Conservation (phyloP, 768 basidiomycete species). For the Boletus vinaceobasis region DNA sequence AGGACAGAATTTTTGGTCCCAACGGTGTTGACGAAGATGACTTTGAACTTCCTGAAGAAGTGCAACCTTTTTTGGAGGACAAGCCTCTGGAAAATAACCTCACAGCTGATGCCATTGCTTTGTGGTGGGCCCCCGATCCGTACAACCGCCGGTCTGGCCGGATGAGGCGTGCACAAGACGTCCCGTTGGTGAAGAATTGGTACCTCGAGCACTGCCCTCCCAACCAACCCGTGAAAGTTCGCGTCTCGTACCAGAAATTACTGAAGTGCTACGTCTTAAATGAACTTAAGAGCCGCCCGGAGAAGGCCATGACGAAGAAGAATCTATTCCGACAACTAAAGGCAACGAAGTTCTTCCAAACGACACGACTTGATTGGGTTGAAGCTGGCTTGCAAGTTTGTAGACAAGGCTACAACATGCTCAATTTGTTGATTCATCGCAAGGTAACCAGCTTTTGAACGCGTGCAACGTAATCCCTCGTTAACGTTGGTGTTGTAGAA, state of each 20-base stretch:
- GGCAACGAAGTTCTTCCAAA: conserved; percentile 99
- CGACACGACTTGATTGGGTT: conserved; percentile 96
- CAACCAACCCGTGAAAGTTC: conserved; percentile 93
- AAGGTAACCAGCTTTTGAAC: conserved; percentile 51
- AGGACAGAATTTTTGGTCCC: conserved; percentile 89
- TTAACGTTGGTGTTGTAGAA: conserved; percentile 46
- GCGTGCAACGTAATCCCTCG: background rate
- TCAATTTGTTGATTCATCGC: conserved; percentile 97
- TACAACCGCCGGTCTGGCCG: conserved; percentile 90
- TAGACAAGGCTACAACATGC: conserved; percentile 99
- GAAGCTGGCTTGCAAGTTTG: conserved; percentile 98
- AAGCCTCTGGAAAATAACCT: conserved; percentile 82
- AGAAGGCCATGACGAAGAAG: conserved; percentile 98
- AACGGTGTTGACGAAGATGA: conserved; percentile 83
- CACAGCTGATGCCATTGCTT: conserved; percentile 93
- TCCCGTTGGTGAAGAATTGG: conserved; percentile 97
- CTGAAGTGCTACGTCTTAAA: conserved; percentile 95
- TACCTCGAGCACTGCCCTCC: conserved; percentile 98
- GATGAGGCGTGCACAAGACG: conserved; percentile 91
- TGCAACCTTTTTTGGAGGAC: conserved; percentile 78
- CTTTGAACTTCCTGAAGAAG: conserved; percentile 76
- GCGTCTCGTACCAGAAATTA: conserved; percentile 98
- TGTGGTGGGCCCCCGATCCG: conserved; percentile 99
- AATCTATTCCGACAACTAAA: conserved; percentile 94
- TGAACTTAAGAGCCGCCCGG: conserved; percentile 80